These are phyloP conservation scores for Trametes maxima DNA, from an alignment of 768 basidiomycete species.

Conservation along the genomic window DNA sequence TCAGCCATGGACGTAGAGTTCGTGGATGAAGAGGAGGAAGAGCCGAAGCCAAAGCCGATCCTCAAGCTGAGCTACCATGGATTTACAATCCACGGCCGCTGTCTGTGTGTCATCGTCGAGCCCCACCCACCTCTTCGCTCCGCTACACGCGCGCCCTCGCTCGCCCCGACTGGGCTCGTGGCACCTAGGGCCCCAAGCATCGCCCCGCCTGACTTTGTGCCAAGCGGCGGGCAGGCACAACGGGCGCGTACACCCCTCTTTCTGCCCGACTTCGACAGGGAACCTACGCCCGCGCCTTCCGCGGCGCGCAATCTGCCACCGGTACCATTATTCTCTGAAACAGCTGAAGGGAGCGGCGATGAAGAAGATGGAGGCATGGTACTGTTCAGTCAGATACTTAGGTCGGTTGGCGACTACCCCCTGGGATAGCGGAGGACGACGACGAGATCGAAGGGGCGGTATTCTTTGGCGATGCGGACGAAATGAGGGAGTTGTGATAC, in stretches of 20 bases:
- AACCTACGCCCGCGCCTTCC: constrained; percentile 42
- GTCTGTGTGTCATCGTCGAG: constrained; percentile 82
- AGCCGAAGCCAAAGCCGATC: constrained; percentile 70
- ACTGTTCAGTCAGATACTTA: constrained; percentile 74
- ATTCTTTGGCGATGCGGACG: constrained; percentile 84
- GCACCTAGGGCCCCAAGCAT: constrained; percentile 35
- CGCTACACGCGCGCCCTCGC: constrained; percentile 36
- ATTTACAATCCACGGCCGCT: constrained; percentile 69
- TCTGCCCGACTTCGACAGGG: constrained; percentile 62
- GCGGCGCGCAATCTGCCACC: constrained; percentile 36
- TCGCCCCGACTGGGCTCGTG: constrained; percentile 33
- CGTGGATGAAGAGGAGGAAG: constrained; percentile 55
- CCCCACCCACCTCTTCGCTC: constrained; percentile 66
- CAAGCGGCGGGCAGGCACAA: constrained; percentile 29
- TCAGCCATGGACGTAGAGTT: constrained; percentile 25
- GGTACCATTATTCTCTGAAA: constrained; percentile 44
- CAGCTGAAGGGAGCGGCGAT: constrained; percentile 31
- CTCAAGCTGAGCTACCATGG: constrained; percentile 71
- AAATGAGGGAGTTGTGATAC: constrained; percentile 56
- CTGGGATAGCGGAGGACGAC: constrained; percentile 69
- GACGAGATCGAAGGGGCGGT: constrained; percentile 75
- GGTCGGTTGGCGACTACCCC: constrained; percentile 56
- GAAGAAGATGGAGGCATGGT: constrained; percentile 59
- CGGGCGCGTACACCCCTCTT: constrained; percentile 69
- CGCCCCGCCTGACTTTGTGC: constrained; percentile 36